These are phyloP conservation scores for Vaccinium macrocarpon DNA, from an alignment of 148 eudicot genomes.

Conservation along the genomic window DNA sequence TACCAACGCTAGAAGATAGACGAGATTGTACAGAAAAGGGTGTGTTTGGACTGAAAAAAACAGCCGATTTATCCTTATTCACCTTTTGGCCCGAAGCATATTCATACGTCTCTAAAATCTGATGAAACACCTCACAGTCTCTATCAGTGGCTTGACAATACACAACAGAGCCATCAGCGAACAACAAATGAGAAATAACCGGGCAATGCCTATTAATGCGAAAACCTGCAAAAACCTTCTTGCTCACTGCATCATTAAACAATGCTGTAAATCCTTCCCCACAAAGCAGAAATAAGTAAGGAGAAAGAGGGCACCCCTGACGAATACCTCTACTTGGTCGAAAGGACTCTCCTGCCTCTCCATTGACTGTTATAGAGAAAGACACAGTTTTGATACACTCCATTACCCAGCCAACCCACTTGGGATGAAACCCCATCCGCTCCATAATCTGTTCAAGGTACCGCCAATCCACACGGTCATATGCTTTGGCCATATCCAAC, in stretches of 20 bases:
- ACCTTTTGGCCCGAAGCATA: too few relatives aligned
- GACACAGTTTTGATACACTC: neutral
- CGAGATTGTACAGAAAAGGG: too few relatives aligned
- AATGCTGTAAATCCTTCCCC: neutral
- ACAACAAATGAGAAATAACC: neutral
- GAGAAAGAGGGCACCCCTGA: neutral
- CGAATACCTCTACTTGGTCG: neutral
- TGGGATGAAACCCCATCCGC: neutral
- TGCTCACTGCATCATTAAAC: too few relatives aligned
- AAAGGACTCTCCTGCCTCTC: neutral
- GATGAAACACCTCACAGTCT: too few relatives aligned
- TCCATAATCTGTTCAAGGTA: neutral
- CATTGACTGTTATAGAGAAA: neutral
- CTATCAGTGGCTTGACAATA: neutral
- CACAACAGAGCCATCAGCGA: neutral
- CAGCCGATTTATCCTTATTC: too few relatives aligned
- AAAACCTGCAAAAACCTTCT: too few relatives aligned
- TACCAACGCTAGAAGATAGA: too few relatives aligned
- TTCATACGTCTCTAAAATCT: too few relatives aligned
- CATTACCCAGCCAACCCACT: neutral
- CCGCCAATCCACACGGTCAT: neutral
- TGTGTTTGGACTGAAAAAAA: too few relatives aligned
- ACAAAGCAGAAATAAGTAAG: neutral
- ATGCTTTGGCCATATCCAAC: neutral
- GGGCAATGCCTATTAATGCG: too few relatives aligned